Evolutionary conservation across 495 filamentous ascomycete genomes (phyloP), one percentile per base, ranked within the genome.

Genomic region (Amorphotheca resinae): DNA sequence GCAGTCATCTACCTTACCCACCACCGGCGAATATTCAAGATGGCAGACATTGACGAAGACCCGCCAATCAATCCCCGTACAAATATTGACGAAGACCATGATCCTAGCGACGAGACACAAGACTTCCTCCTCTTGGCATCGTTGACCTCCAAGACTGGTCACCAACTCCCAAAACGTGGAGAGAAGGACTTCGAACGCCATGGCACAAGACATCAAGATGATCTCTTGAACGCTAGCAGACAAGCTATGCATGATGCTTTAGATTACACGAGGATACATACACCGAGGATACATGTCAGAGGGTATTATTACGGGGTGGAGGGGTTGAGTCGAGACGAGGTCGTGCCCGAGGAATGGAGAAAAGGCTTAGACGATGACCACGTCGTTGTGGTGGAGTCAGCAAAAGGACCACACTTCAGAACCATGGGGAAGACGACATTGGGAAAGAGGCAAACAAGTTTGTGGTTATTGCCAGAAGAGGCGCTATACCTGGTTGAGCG

Each of bases 121-220:
- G 89, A 96, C 64, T 95, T 87, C 55, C 82, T 82, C 47, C 77
- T 86, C 47, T 71, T 94, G 34, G 66, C 69, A 28, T 63, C 68
- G 34, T 56, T 80, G 60, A 67, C 18, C 34, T 38, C 35, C 37
- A 52, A 55, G 38, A 35, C 31, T 4, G 33, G 46, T n/a, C 36
- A 50, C 12, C 66, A 40, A 40, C 25, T 88, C 25, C 84, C 84
- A 28, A 79, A 76, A 46, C 82, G 83, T 44, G 91, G 91, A 37
- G 84, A 91, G 56, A 98, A 98, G 59, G 91, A 98, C 66, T 98
- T 95, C 60, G 91, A 95, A 62, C 75, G 83, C 11, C 84, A 96
- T 59, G 84, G 81, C 44, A 96, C 91, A 11, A 65, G 74, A 34
- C 74, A 80, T 42, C 91, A 98, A 61, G 73, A 76, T 49, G 63